Base-by-base conservation (phyloP, 2,329 filamentous ascomycete genomes). In the Calonectria pseudoreteaudii region DNA sequence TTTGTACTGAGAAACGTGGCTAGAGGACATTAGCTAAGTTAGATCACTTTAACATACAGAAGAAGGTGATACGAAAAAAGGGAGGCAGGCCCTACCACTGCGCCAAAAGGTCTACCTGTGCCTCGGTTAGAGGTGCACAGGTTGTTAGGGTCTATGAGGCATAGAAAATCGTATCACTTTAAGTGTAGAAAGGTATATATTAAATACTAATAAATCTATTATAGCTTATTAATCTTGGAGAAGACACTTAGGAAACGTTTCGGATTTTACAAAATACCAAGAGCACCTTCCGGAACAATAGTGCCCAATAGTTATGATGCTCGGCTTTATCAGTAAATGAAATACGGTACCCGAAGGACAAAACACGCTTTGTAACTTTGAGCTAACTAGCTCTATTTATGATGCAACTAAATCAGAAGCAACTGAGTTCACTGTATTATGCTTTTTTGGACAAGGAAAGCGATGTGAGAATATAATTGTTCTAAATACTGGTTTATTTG, bases 361-460 rank as follows among this genome's bases (percentile, higher is more conserved):
- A 31, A 31, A 31, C 9, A 31, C 3, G 9, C 30, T 31, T 31
- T 31, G 9, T 31, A 31, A 31, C 30, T 47, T 47, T n/a, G n/a
- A 47, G n/a, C 44, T 47, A 20, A 47, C 8, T 20, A 47, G 4
- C 18, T 47, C n/a, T 20, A 47, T 47, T 20, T 47, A 47, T n/a
- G n/a, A 47, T 47, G 7, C 8, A 20, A 20, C 18, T 47, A 47
- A 47, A 47, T 47, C 8, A 47, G 8, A 47, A 47, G 8, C 1
- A 20, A 13, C 52, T 68, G 52, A 18, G 73, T 70, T 67, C 70
- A 70, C 18, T 49, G 30, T 3, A 38, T 56, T 38, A 70, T 69
- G 4, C 30, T 38, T 31, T 38, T 69, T 71, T n/a, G 31, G 34
- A 60, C 66, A 23, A 23, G 31, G 31, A 49, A 53, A 66, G 23